Percentiles rank a stretch among this genome's conserved stretches.
phyloP scores from a whole-genome alignment of 1,284 basidiomycete genomes.

The Heterobasidion occidentale region DNA sequence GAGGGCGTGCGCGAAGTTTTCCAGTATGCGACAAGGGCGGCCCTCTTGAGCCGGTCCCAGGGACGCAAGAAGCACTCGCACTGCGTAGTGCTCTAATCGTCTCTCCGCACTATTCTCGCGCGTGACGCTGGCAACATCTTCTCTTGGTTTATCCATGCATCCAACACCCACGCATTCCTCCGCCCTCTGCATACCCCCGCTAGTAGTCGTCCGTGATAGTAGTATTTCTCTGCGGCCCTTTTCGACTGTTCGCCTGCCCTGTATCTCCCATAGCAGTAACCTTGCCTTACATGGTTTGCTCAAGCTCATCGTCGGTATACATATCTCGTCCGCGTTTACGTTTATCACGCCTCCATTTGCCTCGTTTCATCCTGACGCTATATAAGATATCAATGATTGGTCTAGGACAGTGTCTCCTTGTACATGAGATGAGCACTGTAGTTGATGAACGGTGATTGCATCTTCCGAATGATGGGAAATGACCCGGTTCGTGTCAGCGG shows the following conservation, averaged over 20 bases:
- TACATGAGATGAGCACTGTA: neutral
- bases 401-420: neutral
- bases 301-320: neutral
- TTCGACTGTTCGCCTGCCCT: neutral
- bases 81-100: constrained; percentile 46
- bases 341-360: neutral
- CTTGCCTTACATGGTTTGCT: neutral
- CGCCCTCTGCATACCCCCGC: neutral
- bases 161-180: neutral
- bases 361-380: neutral
- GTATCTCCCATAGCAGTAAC: neutral
- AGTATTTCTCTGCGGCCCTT: neutral
- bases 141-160: neutral
- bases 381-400: neutral
- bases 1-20: constrained; percentile 74
- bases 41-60: constrained; percentile 38
- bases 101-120: neutral
- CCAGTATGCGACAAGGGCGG: constrained; percentile 65
- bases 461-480: too few species aligned
- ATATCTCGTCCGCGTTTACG: neutral
- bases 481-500: too few species aligned
- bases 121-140: neutral
- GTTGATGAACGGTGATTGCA: too few species aligned
- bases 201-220: neutral
- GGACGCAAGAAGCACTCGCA: constrained; percentile 28